These are phyloP conservation scores for Acacia confusa DNA, from an alignment of 306 rosid species.

Conservation along the genomic window DNA sequence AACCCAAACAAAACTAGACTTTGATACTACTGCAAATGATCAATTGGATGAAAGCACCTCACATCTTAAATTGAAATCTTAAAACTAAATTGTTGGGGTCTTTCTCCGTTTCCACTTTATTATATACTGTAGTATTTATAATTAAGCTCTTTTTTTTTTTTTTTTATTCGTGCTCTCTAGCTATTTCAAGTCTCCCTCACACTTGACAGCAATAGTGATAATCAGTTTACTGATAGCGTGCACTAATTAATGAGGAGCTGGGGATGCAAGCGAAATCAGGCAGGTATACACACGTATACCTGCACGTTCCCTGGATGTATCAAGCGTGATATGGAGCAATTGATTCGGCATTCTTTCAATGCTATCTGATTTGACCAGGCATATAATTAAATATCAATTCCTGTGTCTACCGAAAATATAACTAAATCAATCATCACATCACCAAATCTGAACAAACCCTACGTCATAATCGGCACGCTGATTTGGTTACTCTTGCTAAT, in stretches of 20 bases:
- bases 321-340: not conserved
- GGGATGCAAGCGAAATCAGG: not conserved
- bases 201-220: not conserved
- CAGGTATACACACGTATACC: not conserved
- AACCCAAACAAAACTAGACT: too few relatives aligned
- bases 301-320: too few relatives aligned
- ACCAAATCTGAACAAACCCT: not conserved
- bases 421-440: not conserved
- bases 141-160: not conserved
- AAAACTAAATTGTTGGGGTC: too few relatives aligned
- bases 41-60: too few relatives aligned
- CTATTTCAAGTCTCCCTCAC: not conserved
- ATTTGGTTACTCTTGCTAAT: slow-evolving; percentile 11
- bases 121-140: too few relatives aligned
- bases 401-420: not conserved
- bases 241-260: not conserved
- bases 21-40: too few relatives aligned
- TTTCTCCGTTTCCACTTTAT: too few relatives aligned
- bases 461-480: not conserved
- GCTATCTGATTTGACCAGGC: not conserved
- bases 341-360: not conserved
- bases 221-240: too few relatives aligned
- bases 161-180: not conserved
- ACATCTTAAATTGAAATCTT: too few relatives aligned
- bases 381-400: not conserved